phyloP scores from a whole-genome alignment of 2,329 filamentous ascomycete genomes.

The Sclerotinia borealis region DNA sequence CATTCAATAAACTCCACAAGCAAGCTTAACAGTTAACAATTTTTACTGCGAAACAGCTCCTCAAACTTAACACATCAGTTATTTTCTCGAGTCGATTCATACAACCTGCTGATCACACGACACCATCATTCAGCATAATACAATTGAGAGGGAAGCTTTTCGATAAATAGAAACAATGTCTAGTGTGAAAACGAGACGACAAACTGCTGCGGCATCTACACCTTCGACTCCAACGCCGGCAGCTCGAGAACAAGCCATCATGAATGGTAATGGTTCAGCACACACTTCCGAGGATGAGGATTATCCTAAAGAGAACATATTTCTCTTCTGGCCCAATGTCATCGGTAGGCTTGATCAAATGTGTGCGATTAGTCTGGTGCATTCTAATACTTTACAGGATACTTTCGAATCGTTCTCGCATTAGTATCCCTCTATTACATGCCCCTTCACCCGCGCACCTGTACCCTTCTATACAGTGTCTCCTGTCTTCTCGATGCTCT shows the following conservation, averaged over 20 bases:
- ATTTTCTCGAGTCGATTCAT: not conserved
- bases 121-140: not conserved
- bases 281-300: constrained; percentile 34
- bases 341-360: constrained; percentile 65
- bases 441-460: constrained; percentile 95
- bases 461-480: constrained; percentile 82
- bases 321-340: constrained; percentile 74
- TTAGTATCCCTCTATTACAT: constrained; percentile 96
- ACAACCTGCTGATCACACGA: not conserved
- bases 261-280: constrained; percentile 44
- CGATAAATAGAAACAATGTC: constrained; percentile 26
- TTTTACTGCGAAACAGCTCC: constrained; percentile 5
- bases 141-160: not conserved
- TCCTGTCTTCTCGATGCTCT: constrained; percentile 94
- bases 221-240: constrained; percentile 28
- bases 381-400: constrained; percentile 48
- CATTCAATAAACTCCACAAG: not conserved
- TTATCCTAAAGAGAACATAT: constrained; percentile 62
- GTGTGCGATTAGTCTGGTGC: not conserved
- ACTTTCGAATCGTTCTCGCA: constrained; percentile 71
- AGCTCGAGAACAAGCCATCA: constrained; percentile 22
- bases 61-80: not conserved
- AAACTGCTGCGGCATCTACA: constrained; percentile 28
- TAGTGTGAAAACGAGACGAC: constrained; percentile 29
- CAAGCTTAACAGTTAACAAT: not conserved